A percentile compares a stretch with the other conserved stretches of the same genome.
phyloP scores from a whole-genome alignment of 495 filamentous ascomycete genomes.

The Geoglossum glabrum region DNA sequence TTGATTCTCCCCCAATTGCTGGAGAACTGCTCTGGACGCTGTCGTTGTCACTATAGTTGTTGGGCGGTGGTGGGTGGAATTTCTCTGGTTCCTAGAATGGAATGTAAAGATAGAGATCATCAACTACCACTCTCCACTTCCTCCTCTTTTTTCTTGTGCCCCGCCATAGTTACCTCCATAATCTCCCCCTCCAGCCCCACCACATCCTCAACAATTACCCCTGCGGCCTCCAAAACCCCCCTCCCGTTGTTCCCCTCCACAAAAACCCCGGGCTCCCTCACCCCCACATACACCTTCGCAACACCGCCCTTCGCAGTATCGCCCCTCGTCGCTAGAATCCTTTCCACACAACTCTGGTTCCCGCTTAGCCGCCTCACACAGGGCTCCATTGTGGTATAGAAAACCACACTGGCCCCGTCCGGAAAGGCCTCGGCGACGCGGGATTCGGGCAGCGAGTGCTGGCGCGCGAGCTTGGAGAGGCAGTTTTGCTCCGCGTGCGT shows the following conservation, averaged over 20 bases:
- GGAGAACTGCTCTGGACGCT: too few species aligned
- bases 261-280: constrained; percentile 76
- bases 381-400: constrained; percentile 93
- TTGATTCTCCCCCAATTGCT: too few species aligned
- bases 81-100: too few species aligned
- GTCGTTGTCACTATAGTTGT: too few species aligned
- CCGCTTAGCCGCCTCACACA: constrained; percentile 66
- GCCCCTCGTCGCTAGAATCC: constrained; percentile 39
- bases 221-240: constrained; percentile 44
- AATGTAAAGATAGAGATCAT: too few species aligned
- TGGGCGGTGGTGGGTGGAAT: too few species aligned
- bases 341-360: constrained; percentile 62
- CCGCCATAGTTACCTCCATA: constrained; percentile 56
- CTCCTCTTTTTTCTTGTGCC: constrained; percentile 34
- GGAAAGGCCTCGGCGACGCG: constrained; percentile 33
- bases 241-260: constrained; percentile 62
- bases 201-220: constrained; percentile 53
- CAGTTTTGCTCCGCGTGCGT: constrained; percentile 92
- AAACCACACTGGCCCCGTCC: constrained; percentile 30
- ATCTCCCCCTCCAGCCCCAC: constrained; percentile 66
- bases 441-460: constrained; percentile 32
- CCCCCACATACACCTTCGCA: constrained; percentile 66
- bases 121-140: background rate
- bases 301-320: constrained; percentile 30
- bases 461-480: constrained; percentile 49